Evolutionary conservation across 1,284 basidiomycete species (phyloP), one percentile per base, ranked within the genome.

Genomic region (Ustilago shanxiensis): DNA sequence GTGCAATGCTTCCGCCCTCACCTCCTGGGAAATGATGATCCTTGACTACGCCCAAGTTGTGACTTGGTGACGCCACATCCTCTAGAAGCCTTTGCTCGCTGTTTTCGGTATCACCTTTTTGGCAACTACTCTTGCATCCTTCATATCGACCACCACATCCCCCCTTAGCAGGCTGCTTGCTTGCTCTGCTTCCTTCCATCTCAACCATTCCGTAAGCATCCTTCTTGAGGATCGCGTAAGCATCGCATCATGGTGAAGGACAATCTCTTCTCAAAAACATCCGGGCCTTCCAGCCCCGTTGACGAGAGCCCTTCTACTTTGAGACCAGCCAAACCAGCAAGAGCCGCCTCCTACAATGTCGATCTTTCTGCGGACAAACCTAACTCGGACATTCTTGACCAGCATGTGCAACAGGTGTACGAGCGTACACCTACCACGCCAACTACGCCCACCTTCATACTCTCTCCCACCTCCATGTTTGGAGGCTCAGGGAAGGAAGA

Each of bases 341-440:
- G 47, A 51, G 45, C 50, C 5, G 69, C 60, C 26, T 62, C 59
- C 2, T 50, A 50, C 47, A 16, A 56, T 26, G 24, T 53, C 16
- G 55, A 47, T 35, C 26, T 52, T 31, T 51, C 59, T 0, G 20
- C n/a, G 1, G 5, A 31, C 28, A n/a, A 13, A 28, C 16, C 37
- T 9, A 9, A 11, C 33, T 29, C 52, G 28, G 39, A 14, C 6
- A 29, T 24, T 8, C 41, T 35, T 18, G 41, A 28, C 2, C 8
- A 13, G 26, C 53, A 56, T 26, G 49, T 20, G 28, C 53, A 37
- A 22, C 54, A 56, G 45, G 9, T 54, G 20, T 37, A 57, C 33
- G 54, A 65, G 28, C 63, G 69, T 29, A 59, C 14, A 0, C 60
- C 69, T 5, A 59, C 69, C 16, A 54, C 63, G 3, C 69, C 63